Conservation (phyloP, 306 rosid species). For the Castanea mollissima region DNA sequence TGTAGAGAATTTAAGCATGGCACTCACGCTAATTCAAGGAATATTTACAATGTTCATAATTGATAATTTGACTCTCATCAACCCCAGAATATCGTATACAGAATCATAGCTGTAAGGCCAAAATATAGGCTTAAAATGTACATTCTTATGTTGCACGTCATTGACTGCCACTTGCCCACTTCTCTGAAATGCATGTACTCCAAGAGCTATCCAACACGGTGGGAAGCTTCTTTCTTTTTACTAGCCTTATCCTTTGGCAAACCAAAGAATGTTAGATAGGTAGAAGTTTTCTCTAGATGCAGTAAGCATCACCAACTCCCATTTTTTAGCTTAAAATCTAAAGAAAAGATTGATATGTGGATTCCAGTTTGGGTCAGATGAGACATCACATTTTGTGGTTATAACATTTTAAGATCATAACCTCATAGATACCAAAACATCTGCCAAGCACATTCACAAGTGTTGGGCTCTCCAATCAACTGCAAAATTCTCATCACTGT, state of each 20-base stretch:
- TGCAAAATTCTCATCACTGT: constrained; percentile 65
- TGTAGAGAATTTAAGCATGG: not conserved
- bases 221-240: not conserved
- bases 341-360: not conserved
- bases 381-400: not conserved
- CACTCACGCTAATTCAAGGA: not conserved
- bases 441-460: constrained; percentile 35
- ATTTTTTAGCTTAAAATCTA: not conserved
- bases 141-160: not conserved
- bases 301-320: not conserved
- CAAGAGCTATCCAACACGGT: not conserved
- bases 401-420: not conserved
- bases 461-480: constrained; percentile 98
- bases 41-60: not conserved
- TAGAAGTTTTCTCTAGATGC: not conserved
- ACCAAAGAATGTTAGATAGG: not conserved
- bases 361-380: not conserved
- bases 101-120: not conserved
- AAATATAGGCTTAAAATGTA: not conserved
- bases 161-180: too few relatives aligned
- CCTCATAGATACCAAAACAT: not conserved
- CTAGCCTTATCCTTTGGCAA: too few relatives aligned
- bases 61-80: not conserved
- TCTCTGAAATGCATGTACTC: not conserved
- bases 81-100: not conserved